Conservation (phyloP, 208 protist species). For the Leishmania guyanensis region DNA sequence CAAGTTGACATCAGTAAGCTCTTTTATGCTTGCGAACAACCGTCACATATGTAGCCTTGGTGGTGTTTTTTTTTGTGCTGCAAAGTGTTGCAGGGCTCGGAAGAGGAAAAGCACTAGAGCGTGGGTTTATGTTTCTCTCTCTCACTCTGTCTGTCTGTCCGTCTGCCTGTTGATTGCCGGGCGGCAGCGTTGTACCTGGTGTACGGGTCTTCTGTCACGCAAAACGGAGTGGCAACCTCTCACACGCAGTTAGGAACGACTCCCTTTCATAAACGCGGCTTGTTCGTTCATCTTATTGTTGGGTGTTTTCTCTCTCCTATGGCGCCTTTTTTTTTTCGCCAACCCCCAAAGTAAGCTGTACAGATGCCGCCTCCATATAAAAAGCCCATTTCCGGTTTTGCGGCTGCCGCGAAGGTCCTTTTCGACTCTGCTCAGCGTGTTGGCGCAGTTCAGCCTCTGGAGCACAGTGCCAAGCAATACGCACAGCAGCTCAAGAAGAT, state of each 20-base stretch:
- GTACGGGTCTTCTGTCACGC: background rate
- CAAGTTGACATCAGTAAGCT: background rate
- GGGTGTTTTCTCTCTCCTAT: background rate
- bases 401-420: slow-evolving; percentile 79
- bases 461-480: slow-evolving; percentile 58
- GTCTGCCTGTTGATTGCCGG: background rate
- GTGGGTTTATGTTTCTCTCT: background rate
- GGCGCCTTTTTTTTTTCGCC: slow-evolving; percentile 3
- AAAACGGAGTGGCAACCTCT: background rate
- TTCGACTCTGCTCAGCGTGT: slow-evolving; percentile 85
- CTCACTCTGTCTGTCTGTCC: background rate
- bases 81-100: background rate
- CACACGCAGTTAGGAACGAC: background rate
- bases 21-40: background rate
- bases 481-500: slow-evolving; percentile 82
- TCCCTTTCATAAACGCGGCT: background rate
- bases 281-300: background rate
- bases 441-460: slow-evolving; percentile 72
- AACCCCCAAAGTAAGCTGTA: background rate
- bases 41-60: background rate
- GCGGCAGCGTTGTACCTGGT: background rate
- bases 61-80: background rate
- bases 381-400: slow-evolving; percentile 44
- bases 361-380: slow-evolving; percentile 26
- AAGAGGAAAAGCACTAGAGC: background rate